Conservation (phyloP, 768 basidiomycete genomes). For the Mrakia blollopis region DNA sequence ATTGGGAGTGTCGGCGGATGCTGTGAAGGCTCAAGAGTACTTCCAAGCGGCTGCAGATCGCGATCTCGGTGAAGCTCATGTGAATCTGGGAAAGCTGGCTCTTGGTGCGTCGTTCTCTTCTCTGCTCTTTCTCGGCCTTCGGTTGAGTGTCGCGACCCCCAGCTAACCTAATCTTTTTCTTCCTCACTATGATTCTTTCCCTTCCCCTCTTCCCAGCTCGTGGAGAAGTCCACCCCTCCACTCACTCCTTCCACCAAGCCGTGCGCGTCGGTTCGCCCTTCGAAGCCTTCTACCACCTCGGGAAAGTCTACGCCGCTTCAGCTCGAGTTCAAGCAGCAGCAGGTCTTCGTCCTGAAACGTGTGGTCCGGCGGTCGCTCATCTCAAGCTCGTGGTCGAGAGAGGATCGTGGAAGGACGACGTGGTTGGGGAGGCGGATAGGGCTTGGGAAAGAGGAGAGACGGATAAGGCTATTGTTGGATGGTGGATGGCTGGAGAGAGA, state of each 20-base stretch:
- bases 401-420: slow-evolving; percentile 76
- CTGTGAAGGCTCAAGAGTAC: slow-evolving; percentile 58
- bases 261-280: slow-evolving; percentile 83
- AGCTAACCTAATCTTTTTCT: background rate
- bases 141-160: background rate
- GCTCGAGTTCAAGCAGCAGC: slow-evolving; percentile 43
- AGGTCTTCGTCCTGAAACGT: slow-evolving; percentile 54
- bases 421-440: slow-evolving; percentile 64
- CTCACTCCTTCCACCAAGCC: slow-evolving; percentile 74
- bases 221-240: slow-evolving; percentile 63
- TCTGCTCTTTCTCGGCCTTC: background rate
- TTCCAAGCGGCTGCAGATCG: slow-evolving; percentile 76
- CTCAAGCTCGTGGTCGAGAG: slow-evolving; percentile 88
- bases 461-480: slow-evolving; percentile 79
- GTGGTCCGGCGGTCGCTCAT: slow-evolving; percentile 85
- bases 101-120: slow-evolving; percentile 37
- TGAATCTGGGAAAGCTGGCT: slow-evolving; percentile 72
- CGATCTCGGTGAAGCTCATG: slow-evolving; percentile 86
- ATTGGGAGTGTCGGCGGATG: slow-evolving; percentile 61
- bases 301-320: slow-evolving; percentile 65
- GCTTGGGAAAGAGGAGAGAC: slow-evolving; percentile 63
- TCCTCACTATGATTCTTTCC: too few species aligned
- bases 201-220: slow-evolving; percentile 50
- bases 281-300: slow-evolving; percentile 91
- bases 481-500: slow-evolving; percentile 91